Percentiles rank a stretch among this genome's conserved stretches.
These are phyloP conservation scores for Colletotrichum ledebouriae DNA, from an alignment of 2,329 filamentous ascomycete species.

Conservation along the genomic window DNA sequence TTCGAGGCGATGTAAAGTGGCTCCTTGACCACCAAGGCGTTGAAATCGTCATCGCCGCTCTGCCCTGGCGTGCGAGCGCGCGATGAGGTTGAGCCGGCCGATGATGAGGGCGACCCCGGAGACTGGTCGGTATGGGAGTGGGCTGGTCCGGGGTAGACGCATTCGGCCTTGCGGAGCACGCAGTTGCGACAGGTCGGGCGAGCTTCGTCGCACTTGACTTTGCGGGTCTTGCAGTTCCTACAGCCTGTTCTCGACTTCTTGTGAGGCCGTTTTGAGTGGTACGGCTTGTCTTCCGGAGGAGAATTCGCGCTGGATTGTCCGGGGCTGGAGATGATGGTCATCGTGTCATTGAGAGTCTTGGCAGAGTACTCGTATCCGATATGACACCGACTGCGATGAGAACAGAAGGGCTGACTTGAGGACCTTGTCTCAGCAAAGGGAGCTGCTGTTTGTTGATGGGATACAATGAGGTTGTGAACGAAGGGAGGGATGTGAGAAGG, in stretches of 20 bases:
- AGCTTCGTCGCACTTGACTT: conserved; percentile 68
- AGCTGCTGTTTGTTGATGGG: background rate
- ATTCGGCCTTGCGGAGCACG: conserved; percentile 60
- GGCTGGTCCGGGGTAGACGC: conserved; percentile 57
- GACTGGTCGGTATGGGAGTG: conserved; percentile 28
- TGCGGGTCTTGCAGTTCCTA: conserved; percentile 67
- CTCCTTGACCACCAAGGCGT: conserved; percentile 43
- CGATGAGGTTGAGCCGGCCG: conserved; percentile 23
- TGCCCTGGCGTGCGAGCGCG: conserved; percentile 24
- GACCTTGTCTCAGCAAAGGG: background rate
- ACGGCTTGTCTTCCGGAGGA: conserved; percentile 46
- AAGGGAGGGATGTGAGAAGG: conserved; percentile 6
- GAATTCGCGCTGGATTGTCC: conserved; percentile 12
- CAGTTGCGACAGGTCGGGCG: conserved; percentile 65
- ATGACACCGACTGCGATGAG: conserved; percentile 11
- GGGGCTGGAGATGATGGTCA: conserved; percentile 30
- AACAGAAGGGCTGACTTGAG: background rate
- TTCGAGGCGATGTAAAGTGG: conserved; percentile 48
- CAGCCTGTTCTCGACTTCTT: conserved; percentile 68
- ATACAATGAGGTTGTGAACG: conserved; percentile 1
- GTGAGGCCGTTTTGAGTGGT: conserved; percentile 65
- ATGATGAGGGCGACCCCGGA: conserved; percentile 32
- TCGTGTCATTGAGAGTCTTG: conserved; percentile 29
- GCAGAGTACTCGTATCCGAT: background rate
- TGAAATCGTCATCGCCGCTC: conserved; percentile 35